Evolutionary conservation across 345 rosid genomes (phyloP).

Genomic region (Eucalyptus leucophloia): DNA sequence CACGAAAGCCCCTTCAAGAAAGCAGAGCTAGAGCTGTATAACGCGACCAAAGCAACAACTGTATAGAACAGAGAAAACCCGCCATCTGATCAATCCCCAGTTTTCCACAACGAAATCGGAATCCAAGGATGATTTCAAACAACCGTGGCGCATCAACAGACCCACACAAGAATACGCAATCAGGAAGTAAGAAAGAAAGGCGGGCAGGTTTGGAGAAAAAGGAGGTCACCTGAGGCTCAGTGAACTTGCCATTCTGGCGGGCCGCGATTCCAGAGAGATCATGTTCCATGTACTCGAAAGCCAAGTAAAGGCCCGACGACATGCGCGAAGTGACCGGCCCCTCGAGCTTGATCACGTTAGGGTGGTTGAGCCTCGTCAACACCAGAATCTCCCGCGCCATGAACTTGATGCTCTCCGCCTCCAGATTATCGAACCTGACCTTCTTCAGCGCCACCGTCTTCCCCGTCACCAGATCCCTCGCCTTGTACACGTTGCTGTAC

Average conservation of each 20-base stretch:
- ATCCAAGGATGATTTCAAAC: background rate
- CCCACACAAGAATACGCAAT: background rate
- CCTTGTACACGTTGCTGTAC: conserved; percentile 91
- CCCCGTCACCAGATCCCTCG: conserved; percentile 65
- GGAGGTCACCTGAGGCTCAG: conserved; percentile 65
- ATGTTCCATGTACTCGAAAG: conserved; percentile 92
- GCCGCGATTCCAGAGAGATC: conserved; percentile 87
- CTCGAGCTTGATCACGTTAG: conserved; percentile 78
- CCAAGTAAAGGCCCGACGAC: conserved; percentile 81
- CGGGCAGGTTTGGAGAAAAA: background rate
- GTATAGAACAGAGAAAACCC: background rate
- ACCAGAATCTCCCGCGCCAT: conserved; percentile 98
- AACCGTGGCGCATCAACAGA: background rate
- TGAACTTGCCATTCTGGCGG: conserved; percentile 61
- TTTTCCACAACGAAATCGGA: background rate
- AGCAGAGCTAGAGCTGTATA: background rate
- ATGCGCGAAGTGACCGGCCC: conserved; percentile 88
- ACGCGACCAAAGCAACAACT: background rate
- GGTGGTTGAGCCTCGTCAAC: conserved; percentile 59
- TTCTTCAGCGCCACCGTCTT: conserved; percentile 92
- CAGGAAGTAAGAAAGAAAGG: background rate
- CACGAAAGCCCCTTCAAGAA: background rate
- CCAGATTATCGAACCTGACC: conserved; percentile 87
- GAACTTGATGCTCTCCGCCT: conserved; percentile 85
- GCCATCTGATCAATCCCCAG: background rate